Conservation (phyloP, 768 basidiomycete genomes). For the Mycena vulgaris region DNA sequence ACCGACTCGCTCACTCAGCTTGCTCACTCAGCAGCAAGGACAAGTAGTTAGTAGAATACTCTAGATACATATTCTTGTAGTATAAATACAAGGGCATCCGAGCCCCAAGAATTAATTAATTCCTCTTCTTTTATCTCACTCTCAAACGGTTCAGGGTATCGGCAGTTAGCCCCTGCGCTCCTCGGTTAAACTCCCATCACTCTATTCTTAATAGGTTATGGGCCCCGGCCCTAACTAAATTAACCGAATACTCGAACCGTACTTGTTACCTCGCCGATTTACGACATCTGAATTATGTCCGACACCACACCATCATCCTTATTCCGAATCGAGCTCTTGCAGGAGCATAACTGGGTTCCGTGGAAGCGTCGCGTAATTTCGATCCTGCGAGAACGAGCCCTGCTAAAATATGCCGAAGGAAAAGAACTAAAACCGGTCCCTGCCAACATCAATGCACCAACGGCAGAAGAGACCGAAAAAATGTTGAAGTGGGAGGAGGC, state of each 20-base stretch:
- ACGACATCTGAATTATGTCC: background rate
- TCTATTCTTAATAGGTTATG: no score
- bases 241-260: background rate
- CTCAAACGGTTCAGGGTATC: no score
- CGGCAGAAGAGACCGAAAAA: background rate
- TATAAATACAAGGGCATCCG: no score
- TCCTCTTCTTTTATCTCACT: no score
- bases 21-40: no score
- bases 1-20: no score
- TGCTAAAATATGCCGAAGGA: background rate
- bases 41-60: no score
- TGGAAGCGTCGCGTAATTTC: constrained; percentile 21
- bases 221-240: background rate
- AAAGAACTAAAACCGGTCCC: background rate
- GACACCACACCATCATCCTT: constrained; percentile 12
- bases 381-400: constrained; percentile 2
- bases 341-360: constrained; percentile 20
- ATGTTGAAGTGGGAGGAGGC: background rate
- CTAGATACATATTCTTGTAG: no score
- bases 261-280: no score
- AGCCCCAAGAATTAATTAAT: no score
- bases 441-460: background rate
- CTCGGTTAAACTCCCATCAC: no score
- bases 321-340: constrained; percentile 25
- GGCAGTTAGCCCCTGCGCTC: no score